These are phyloP conservation scores for Entamoeba histolytica DNA, from an alignment of 208 protist genomes.

Conservation along the genomic window DNA sequence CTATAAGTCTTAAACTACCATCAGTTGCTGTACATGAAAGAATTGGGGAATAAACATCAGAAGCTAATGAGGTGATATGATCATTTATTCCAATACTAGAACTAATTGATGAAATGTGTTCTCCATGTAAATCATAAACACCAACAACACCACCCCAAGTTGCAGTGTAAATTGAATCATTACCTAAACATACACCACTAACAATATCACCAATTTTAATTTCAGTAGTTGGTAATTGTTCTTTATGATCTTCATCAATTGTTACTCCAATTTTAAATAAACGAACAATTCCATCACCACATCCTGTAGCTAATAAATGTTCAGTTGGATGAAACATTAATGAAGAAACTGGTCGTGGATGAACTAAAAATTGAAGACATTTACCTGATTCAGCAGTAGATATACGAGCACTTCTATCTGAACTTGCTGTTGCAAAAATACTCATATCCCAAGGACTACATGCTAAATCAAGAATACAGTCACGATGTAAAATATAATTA, in stretches of 20 bases:
- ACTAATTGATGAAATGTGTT: not conserved
- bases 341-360: not conserved
- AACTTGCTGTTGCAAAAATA: not conserved
- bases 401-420: not conserved
- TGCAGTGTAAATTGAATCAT: not conserved
- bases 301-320: not conserved
- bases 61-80: not conserved
- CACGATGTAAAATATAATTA: not conserved
- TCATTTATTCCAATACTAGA: not conserved
- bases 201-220: not conserved
- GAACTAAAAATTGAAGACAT: not conserved
- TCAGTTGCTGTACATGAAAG: not conserved
- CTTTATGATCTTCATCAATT: not conserved
- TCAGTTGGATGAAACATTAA: not conserved
- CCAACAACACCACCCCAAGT: not conserved
- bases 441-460: not conserved
- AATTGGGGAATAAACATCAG: not conserved
- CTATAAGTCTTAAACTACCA: not conserved
- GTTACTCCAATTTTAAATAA: not conserved
- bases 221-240: not conserved
- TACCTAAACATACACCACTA: not conserved
- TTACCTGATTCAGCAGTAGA: not conserved
- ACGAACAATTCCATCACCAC: not conserved
- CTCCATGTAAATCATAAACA: not conserved
- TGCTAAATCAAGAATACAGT: not conserved